Evolutionary conservation across 192 early-diverging fungal genomes (phyloP), one percentile per base, ranked within the genome.

Genomic region (Gryganskiella cystojenkinii): DNA sequence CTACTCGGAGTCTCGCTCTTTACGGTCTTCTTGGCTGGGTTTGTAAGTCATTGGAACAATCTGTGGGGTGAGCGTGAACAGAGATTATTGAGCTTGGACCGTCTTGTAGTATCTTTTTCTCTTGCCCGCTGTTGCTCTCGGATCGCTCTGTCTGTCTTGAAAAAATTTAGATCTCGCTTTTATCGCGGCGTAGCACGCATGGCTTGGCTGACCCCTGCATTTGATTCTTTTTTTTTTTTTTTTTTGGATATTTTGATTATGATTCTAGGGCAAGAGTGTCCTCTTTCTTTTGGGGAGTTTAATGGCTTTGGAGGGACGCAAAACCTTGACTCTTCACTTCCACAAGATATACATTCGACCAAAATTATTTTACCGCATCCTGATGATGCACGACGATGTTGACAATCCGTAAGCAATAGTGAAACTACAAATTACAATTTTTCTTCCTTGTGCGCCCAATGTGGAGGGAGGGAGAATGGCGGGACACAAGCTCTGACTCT

Each of bases 321-420:
- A 67, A 22, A 70, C 85, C 25, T 80, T 95, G 63, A 92, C 92
- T 1, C 56, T 64, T 13, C 54, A 89, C 51, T 81, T 95, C 13
- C 93, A 95, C 49, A 40, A 49, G 56, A 78, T 83, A 33, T 95
- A 95, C 47, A 70, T 92, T 27, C 80, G 79, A 17, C 81, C 84
- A 17, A 87, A 80, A 17, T 58, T 82, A 4, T 82, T 92, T 47
- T 92, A 95, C 71, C 71, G 85, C 15, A 79, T 90, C 45, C 75
- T 88, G 22, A 74, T 78, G 44, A 81, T 81, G 51, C 82, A 82
- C 25, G 82, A 88, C 8, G 58, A 83, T 28, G 71, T 92, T 30
- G 92, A 94, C 62, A 95, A 93, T 69, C 91, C 92, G 72, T 90
- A 84, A 68, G 83, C 80, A 13, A 59, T 27, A 33, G n/a, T 28